Evolutionary conservation across 345 rosid species (phyloP).

Genomic region (Eucalyptus curtisii): DNA sequence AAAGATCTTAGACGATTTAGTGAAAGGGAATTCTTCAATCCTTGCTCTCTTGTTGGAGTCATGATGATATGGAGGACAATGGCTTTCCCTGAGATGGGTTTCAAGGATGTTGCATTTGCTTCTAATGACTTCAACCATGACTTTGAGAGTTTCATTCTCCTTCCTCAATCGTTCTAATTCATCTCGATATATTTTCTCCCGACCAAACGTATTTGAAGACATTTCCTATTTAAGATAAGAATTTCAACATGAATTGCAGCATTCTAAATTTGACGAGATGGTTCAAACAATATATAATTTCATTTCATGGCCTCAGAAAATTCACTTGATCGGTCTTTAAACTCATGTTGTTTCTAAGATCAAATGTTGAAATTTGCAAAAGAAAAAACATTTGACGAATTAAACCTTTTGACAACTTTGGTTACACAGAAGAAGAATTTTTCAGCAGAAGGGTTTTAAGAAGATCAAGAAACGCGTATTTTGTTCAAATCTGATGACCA

Average conservation of each 20-base stretch:
- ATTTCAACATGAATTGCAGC: background rate
- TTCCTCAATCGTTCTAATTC: conserved; percentile 17
- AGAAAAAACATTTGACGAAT: background rate
- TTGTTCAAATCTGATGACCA: background rate
- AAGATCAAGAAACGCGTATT: background rate
- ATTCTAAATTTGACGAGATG: background rate
- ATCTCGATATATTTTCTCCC: conserved; percentile 9
- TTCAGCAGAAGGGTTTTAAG: background rate
- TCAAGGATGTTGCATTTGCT: conserved; percentile 14
- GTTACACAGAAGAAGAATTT: background rate
- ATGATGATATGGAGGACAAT: background rate
- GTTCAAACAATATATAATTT: background rate
- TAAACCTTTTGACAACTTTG: background rate
- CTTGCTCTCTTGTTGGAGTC: conserved; percentile 1
- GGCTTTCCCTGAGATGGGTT: conserved; percentile 1
- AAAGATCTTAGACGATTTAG: conserved; percentile 12
- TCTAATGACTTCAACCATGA: conserved; percentile 19
- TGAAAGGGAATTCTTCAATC: background rate
- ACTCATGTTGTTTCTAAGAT: background rate
- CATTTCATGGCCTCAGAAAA: background rate
- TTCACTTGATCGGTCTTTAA: background rate
- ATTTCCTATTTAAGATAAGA: background rate
- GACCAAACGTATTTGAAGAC: background rate
- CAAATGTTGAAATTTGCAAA: background rate
- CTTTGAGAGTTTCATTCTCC: conserved; percentile 24